Base-by-base conservation (phyloP, 768 basidiomycete genomes). In the Pilatotrama ljubarskyi region DNA sequence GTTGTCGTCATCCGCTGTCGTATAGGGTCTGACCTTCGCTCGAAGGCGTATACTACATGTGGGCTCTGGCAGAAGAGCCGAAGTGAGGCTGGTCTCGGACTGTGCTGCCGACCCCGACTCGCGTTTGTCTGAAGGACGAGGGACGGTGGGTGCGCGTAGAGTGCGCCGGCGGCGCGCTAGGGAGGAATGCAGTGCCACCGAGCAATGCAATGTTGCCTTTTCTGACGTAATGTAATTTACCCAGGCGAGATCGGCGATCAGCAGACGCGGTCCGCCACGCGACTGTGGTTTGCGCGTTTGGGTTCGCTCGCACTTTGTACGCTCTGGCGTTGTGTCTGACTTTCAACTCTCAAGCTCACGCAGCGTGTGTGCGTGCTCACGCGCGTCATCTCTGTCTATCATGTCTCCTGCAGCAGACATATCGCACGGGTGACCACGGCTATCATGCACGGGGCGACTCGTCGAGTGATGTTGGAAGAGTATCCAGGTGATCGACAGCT, bases 11-110 rank as follows among this genome's bases (percentile, higher is more conserved):
- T 55, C 41, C 42, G 36, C 32, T 58, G 46, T 54, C 35, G 58
- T n/a, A n/a, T 8, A 22, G 14, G 35, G 24, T 40, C 41, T 58
- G 37, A 49, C 59, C 17, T 10, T 51, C 51, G 32, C 44, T 44
- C 44, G 29, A 63, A 89, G 88, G 82, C 51, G 88, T 91, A 22
- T 93, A 88, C 73, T 93, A 91, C 73, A 93, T 93, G 90, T 95
- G 92, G 92, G 82, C 88, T 2, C 76, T 92, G 55, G 83, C 85
- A 5, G 69, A 70, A 29, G 64, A 66, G 20, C 48, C 64, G 2
- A 66, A 67, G 51, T 62, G 52, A 48, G 38, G 32, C 36, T 22
- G n/a, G 40, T 20, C 29, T 24, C 36, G 41, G 49, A 37, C 41
- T 11, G n/a, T 9, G 29, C 20, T 42, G n/a, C n/a, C 26, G 17